Base-by-base conservation (phyloP, 352 stramenopile species). In the Pythium monospermum region DNA sequence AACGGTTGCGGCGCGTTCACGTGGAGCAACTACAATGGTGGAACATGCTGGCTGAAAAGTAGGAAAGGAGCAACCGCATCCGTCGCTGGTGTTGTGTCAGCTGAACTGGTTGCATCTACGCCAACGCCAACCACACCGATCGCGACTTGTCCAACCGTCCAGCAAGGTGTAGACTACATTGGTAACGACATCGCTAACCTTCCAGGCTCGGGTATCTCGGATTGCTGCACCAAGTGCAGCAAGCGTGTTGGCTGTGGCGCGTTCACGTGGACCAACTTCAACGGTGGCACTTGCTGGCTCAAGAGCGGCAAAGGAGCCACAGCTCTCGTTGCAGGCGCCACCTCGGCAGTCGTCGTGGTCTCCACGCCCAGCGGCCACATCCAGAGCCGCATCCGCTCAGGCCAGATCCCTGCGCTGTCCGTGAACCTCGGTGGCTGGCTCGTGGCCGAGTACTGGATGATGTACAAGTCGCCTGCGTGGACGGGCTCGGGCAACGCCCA, bases 341-440 rank as follows among this genome's bases (percentile, higher is more conserved):
- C 41, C 10, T 51, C 31, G 30, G 31, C 21, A 11, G 19, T 18
- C 19, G 31, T 51, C 21, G 10, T 1, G 18, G 44, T 21, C 39
- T 36, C 7, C 15, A 36, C 33, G 13, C 26, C 46, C 33, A 27
- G 32, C 26, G 5, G 31, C 1, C 49, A 57, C 30, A 18, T 57
- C 0, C 37, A 57, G 49, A 43, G 26, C 39, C 16, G 25, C 19
- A 6, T 57, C 0, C 49, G 49, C 30, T 33, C 22, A 22, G 56
- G 56, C 15, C 39, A 41, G 18, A 23, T 53, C 7, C 33, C 47
- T 11, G 30, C 31, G 51, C 66, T 65, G 5, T 71, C 74, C 6
- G 78, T 89, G 28, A 89, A 89, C 59, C 59, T 89, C 36, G 78
- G 74, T 19, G 71, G 78, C 39, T 89, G 78, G 78, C 60, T 87